Evolutionary conservation across 306 rosid species (phyloP), one percentile per base, ranked within the genome.

Genomic region (Rosa lucieae): DNA sequence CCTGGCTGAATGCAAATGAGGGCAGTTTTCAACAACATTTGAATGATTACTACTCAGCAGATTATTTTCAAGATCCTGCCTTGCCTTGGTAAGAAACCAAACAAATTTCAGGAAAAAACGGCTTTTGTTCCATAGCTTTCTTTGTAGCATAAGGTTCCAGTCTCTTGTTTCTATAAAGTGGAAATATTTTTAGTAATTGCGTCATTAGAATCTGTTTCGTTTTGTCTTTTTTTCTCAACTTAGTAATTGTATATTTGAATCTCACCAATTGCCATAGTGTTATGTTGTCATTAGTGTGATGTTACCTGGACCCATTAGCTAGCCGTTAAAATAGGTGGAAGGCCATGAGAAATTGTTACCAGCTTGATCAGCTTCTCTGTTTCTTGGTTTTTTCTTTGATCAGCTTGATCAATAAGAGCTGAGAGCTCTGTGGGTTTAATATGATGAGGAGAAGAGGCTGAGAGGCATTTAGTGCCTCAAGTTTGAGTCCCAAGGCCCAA

Each of bases 1-100:
- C 90, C 68, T 93, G 96, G 99, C 82, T 90, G 89, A 90, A 74
- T 74, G 85, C 88, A 74, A 90, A 86, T 59, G 96, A 90, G 62
- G 84, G 83, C 82, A 69, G 85, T 77, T 82, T 89, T 72, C 93
- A 88, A 59, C 85, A 79, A 48, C 76, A 74, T 81, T 82, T 84
- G 47, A 81, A 82, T 82, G 80, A 84, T 77, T 71, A 79, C 71
- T 86, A 85, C 79, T 78, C 91, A 0, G 88, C 81, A 62, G 87
- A 86, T 62, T 82, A 51, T 85, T 79, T 83, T 39, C 87, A 87
- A 68, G 88, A 84, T 87, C 89, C 90, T 78, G 74, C 91, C 77
- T 88, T 93, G 78, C 92, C 98, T 63, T 82, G 97, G 98, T 93
- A 90, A 88, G 90, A 69, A 26, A 21, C 65, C 61, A 47, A 56